Evolutionary conservation across 31 red algal species (phyloP).

Genomic region (Asparagopsis taxiformis): DNA sequence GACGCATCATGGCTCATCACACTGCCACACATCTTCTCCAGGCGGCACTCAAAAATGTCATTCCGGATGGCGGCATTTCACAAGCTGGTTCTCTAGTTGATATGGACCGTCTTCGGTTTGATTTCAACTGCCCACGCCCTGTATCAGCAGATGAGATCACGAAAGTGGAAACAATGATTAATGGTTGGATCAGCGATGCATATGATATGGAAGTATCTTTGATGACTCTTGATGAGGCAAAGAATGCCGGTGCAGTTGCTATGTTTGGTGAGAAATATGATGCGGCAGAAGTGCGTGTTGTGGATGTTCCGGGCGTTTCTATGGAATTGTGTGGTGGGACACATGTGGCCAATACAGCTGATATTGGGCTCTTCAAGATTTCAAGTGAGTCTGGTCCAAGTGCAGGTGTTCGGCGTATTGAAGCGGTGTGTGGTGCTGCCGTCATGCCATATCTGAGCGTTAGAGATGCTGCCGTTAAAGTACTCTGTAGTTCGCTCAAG

Average conservation of each 20-base stretch:
- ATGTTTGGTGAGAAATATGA: constrained; percentile 99
- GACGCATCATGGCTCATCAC: constrained; percentile 85
- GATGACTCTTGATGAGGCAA: constrained; percentile 73
- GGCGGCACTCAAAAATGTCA: constrained; percentile 74
- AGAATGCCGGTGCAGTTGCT: constrained; percentile 78
- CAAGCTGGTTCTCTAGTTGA: constrained; percentile 97
- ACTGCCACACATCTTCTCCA: constrained; percentile 96
- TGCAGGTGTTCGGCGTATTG: constrained; percentile 92
- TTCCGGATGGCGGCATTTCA: constrained; percentile 66
- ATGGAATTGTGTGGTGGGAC: constrained; percentile 98
- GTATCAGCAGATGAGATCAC: constrained; percentile 60
- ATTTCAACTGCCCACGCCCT: constrained; percentile 82
- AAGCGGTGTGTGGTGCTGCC: constrained; percentile 84
- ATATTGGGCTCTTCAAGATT: constrained; percentile 97
- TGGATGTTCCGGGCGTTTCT: constrained; percentile 89
- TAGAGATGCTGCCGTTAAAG: constrained; percentile 72
- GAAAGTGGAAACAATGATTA: constrained; percentile 70
- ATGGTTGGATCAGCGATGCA: constrained; percentile 79
- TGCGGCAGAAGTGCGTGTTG: constrained; percentile 79
- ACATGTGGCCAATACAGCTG: constrained; percentile 90
- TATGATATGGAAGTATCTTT: constrained; percentile 51
- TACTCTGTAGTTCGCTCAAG: constrained; percentile 55
- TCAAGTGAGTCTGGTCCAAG: constrained; percentile 76
- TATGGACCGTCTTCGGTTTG: constrained; percentile 88
- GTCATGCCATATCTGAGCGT: constrained; percentile 68